phyloP scores from a whole-genome alignment of 306 rosid genomes.

The Ormosia semicastrata region DNA sequence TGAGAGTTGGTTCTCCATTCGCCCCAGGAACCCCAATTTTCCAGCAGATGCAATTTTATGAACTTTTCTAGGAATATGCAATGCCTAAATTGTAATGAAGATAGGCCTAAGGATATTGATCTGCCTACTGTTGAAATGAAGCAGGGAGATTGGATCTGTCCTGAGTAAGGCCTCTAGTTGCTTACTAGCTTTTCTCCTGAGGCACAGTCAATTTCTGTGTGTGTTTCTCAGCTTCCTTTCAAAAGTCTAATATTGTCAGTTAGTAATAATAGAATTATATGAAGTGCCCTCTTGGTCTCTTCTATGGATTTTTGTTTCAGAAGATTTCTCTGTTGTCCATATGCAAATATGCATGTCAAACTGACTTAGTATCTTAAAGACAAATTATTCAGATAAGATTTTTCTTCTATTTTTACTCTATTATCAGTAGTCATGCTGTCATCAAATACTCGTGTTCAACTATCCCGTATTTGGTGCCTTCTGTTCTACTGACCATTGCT shows the following conservation, averaged over 20 bases:
- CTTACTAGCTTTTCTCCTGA: background rate
- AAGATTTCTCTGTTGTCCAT: conserved; percentile 5
- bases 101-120: conserved; percentile 49
- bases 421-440: background rate
- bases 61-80: conserved; percentile 64
- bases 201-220: background rate
- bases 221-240: background rate
- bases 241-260: background rate
- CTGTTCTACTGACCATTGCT: conserved; percentile 25
- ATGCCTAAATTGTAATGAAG: conserved; percentile 66
- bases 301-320: background rate
- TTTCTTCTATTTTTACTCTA: background rate
- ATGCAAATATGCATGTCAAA: conserved; percentile 21
- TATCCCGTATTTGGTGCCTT: background rate
- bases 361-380: conserved; percentile 7
- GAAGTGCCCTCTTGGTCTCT: conserved; percentile 1
- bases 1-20: background rate
- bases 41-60: conserved; percentile 78
- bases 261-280: conserved; percentile 2
- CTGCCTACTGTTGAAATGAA: conserved; percentile 46
- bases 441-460: conserved; percentile 9
- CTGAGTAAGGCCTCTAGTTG: conserved; percentile 55
- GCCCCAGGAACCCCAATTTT: background rate
- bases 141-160: conserved; percentile 85
- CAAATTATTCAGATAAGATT: background rate